phyloP scores from a whole-genome alignment of 495 filamentous ascomycete species.

The Penicillium salamii region DNA sequence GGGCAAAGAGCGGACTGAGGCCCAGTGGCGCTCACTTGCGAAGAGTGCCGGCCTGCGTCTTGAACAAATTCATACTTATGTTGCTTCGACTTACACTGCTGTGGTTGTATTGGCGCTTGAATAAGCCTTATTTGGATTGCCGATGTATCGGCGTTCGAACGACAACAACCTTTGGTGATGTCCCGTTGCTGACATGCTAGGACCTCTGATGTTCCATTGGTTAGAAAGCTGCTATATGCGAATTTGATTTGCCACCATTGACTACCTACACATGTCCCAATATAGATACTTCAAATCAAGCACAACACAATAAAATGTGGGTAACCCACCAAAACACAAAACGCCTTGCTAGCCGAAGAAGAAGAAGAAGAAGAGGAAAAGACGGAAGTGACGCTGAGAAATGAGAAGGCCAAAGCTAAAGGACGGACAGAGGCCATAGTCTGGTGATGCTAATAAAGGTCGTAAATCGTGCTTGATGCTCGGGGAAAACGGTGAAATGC shows the following conservation, averaged over 20 bases:
- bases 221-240: too few relatives aligned
- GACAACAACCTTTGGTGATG: too few relatives aligned
- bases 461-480: constrained; percentile 9
- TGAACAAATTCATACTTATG: constrained; percentile 38
- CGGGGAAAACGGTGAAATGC: not conserved
- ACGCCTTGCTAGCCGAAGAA: constrained; percentile 6
- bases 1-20: constrained; percentile 31
- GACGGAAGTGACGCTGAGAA: not conserved
- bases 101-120: constrained; percentile 24
- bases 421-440: not conserved
- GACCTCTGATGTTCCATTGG: too few relatives aligned
- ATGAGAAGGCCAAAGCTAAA: not conserved
- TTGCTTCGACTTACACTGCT: constrained; percentile 17
- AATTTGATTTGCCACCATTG: too few relatives aligned
- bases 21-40: constrained; percentile 41
- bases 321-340: not conserved
- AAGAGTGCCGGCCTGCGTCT: constrained; percentile 39
- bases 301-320: not conserved
- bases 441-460: constrained; percentile 11
- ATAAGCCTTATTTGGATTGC: too few relatives aligned
- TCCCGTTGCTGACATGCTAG: too few relatives aligned
- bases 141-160: too few relatives aligned
- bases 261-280: not conserved
- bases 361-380: not conserved
- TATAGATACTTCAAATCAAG: not conserved